A percentile compares a stretch with the other conserved stretches of the same genome.
These are phyloP conservation scores for Xerophyta viscosa DNA, from an alignment of 106 monocot genomes.

Conservation along the genomic window DNA sequence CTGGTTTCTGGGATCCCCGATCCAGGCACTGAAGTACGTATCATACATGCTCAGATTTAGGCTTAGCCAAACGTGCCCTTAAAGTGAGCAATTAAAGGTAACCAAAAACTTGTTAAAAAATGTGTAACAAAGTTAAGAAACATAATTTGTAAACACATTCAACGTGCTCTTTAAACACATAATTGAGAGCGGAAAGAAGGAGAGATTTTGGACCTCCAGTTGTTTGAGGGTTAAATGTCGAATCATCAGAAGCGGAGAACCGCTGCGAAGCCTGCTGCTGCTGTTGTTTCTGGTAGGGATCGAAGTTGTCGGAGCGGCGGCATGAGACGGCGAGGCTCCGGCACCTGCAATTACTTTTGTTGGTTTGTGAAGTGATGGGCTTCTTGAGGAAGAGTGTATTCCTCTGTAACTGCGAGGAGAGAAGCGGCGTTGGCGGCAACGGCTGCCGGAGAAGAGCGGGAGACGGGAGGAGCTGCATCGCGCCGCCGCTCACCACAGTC, in stretches of 20 bases:
- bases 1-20: too few species aligned
- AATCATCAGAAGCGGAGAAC: background rate
- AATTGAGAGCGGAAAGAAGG: background rate
- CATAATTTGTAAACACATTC: too few species aligned
- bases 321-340: conserved; percentile 2
- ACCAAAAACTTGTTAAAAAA: too few species aligned
- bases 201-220: conserved; percentile 4
- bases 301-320: conserved; percentile 25
- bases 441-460: background rate
- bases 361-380: background rate
- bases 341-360: too few species aligned
- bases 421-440: background rate
- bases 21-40: too few species aligned
- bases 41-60: too few species aligned
- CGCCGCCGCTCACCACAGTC: too few species aligned
- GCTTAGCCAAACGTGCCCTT: too few species aligned
- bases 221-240: conserved; percentile 7
- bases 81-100: too few species aligned
- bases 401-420: background rate
- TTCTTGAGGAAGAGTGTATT: conserved; percentile 1
- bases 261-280: conserved; percentile 12
- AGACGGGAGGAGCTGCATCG: conserved; percentile 1
- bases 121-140: too few species aligned
- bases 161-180: background rate
- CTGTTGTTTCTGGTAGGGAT: background rate